Percentiles rank a stretch among this genome's conserved stretches.
These are phyloP conservation scores for Monosporozyma aquatica DNA, from an alignment of 805 yeast species.

Conservation along the genomic window DNA sequence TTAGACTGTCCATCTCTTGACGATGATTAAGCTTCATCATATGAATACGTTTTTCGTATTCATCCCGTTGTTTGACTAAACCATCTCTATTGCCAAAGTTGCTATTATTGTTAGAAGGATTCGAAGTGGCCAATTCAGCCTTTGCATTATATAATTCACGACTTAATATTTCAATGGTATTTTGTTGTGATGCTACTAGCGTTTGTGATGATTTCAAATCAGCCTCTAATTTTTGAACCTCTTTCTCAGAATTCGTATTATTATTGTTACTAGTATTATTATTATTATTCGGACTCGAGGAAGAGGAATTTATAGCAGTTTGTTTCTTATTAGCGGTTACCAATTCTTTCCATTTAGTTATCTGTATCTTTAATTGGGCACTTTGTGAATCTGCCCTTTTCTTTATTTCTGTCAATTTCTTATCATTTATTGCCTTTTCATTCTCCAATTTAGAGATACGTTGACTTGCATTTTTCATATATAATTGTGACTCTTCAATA, in stretches of 20 bases:
- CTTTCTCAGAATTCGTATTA: background rate
- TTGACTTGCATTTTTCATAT: background rate
- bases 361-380: too few relatives aligned
- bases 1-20: background rate
- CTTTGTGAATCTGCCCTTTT: too few relatives aligned
- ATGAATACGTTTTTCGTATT: background rate
- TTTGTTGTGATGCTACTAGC: background rate
- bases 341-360: too few relatives aligned
- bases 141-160: background rate
- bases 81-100: background rate
- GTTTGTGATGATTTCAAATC: background rate
- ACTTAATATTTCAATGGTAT: conserved; percentile 1
- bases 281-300: background rate
- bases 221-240: background rate
- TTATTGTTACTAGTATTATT: background rate
- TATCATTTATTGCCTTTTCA: background rate
- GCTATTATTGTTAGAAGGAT: background rate
- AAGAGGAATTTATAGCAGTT: too few relatives aligned
- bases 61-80: background rate
- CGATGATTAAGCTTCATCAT: background rate
- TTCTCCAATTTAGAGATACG: background rate
- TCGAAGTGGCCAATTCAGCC: background rate
- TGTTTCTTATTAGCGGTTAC: too few relatives aligned
- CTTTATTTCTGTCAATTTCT: background rate
- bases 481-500: background rate